These are phyloP conservation scores for Trichaptum fuscoviolaceum DNA, from an alignment of 768 basidiomycete species.

Conservation along the genomic window DNA sequence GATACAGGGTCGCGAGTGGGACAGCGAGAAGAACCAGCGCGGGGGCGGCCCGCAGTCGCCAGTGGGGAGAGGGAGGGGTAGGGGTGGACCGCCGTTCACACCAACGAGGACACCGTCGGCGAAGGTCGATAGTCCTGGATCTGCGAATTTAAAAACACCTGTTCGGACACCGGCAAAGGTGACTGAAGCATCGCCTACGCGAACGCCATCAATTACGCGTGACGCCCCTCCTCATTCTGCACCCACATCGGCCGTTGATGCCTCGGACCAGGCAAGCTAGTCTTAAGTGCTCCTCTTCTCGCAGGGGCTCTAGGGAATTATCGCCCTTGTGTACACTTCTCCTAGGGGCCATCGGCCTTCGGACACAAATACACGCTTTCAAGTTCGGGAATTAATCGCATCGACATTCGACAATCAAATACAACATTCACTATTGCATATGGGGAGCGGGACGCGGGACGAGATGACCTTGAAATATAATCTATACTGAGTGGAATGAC, in stretches of 20 bases:
- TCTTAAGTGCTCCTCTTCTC: background rate
- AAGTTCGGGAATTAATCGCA: background rate
- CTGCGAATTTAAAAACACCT: background rate
- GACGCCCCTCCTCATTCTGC: background rate
- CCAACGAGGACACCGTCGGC: background rate
- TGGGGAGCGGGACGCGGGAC: background rate
- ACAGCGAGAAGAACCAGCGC: conserved; percentile 53
- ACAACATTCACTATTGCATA: background rate
- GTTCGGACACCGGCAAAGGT: background rate
- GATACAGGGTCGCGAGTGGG: conserved; percentile 76
- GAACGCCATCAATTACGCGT: background rate
- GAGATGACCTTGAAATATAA: no score
- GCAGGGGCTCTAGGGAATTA: background rate
- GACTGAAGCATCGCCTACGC: background rate
- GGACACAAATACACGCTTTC: background rate
- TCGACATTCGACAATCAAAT: background rate
- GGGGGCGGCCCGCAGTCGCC: background rate
- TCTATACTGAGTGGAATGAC: no score
- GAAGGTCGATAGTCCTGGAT: background rate
- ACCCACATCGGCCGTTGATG: background rate
- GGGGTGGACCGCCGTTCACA: background rate
- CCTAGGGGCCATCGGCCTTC: no score
- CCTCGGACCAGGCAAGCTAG: background rate
- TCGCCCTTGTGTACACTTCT: background rate
- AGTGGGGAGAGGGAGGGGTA: background rate